phyloP scores from a whole-genome alignment of 2,329 filamentous ascomycete species.

The Calonectria naviculata region DNA sequence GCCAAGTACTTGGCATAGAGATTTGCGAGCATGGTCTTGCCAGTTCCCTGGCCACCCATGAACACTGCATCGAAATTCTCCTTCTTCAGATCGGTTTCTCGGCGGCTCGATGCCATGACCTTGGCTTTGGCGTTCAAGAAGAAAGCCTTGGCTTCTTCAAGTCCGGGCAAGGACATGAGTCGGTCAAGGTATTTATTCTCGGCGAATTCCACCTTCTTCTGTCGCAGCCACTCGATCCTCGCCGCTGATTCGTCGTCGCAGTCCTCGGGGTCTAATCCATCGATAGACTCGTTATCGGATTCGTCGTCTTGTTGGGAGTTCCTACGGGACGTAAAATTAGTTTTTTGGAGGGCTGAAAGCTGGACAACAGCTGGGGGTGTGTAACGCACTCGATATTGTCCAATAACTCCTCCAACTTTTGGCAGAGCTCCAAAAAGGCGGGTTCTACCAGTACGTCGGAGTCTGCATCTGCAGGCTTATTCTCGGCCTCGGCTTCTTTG shows the following conservation, averaged over 20 bases:
- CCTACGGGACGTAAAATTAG: slow-evolving; percentile 24
- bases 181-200: slow-evolving; percentile 66
- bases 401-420: slow-evolving; percentile 41
- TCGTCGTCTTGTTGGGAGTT: slow-evolving; percentile 32
- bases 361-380: background rate
- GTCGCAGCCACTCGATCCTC: slow-evolving; percentile 46
- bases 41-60: slow-evolving; percentile 44
- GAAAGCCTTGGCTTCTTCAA: slow-evolving; percentile 70
- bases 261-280: slow-evolving; percentile 43
- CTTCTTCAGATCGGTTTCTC: slow-evolving; percentile 62
- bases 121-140: slow-evolving; percentile 56
- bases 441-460: slow-evolving; percentile 37
- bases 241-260: slow-evolving; percentile 55
- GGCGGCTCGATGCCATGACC: slow-evolving; percentile 62
- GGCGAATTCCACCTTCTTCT: slow-evolving; percentile 59
- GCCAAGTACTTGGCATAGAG: slow-evolving; percentile 43
- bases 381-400: slow-evolving; percentile 43
- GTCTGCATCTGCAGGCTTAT: slow-evolving; percentile 24
- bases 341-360: background rate
- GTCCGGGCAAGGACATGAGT: slow-evolving; percentile 71
- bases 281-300: slow-evolving; percentile 42
- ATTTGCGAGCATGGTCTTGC: slow-evolving; percentile 43
- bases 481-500: slow-evolving; percentile 25
- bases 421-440: slow-evolving; percentile 41
- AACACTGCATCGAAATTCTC: slow-evolving; percentile 46